A percentile compares a stretch with the other conserved stretches of the same genome.
Conservation (phyloP, 805 yeast species). For the Monosporozyma solicola region DNA sequence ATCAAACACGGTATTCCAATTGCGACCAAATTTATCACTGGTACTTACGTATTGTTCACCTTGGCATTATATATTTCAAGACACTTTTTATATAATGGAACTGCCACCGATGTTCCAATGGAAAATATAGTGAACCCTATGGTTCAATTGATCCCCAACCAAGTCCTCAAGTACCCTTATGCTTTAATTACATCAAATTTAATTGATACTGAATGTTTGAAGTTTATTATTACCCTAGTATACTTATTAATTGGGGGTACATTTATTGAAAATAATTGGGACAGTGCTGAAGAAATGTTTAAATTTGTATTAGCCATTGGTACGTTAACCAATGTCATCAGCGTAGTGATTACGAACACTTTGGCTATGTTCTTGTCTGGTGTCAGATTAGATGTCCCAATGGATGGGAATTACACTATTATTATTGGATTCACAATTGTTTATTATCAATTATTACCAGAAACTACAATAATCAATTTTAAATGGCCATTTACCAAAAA, state of each 20-base stretch:
- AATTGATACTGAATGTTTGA: constrained; percentile 45
- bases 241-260: constrained; percentile 51
- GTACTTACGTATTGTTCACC: constrained; percentile 35
- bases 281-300: constrained; percentile 39
- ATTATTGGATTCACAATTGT: constrained; percentile 53
- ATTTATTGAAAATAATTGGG: constrained; percentile 62
- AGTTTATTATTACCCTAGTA: constrained; percentile 38
- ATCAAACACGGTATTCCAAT: constrained; percentile 31
- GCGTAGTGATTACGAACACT: constrained; percentile 21
- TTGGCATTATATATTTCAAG: constrained; percentile 36
- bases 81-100: constrained; percentile 3
- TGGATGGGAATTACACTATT: constrained; percentile 48
- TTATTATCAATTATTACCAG: constrained; percentile 57
- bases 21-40: constrained; percentile 39
- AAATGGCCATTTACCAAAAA: constrained; percentile 37
- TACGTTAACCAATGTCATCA: constrained; percentile 44
- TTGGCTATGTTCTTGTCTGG: constrained; percentile 21
- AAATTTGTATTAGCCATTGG: constrained; percentile 43
- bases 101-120: constrained; percentile 5
- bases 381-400: constrained; percentile 34
- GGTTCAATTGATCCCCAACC: constrained; percentile 56
- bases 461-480: constrained; percentile 43
- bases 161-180: constrained; percentile 52
- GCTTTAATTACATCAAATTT: constrained; percentile 55
- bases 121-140: constrained; percentile 35